Evolutionary conservation across 1,284 basidiomycete species (phyloP), one percentile per base, ranked within the genome.

Genomic region (Chondrostereum purpureum): DNA sequence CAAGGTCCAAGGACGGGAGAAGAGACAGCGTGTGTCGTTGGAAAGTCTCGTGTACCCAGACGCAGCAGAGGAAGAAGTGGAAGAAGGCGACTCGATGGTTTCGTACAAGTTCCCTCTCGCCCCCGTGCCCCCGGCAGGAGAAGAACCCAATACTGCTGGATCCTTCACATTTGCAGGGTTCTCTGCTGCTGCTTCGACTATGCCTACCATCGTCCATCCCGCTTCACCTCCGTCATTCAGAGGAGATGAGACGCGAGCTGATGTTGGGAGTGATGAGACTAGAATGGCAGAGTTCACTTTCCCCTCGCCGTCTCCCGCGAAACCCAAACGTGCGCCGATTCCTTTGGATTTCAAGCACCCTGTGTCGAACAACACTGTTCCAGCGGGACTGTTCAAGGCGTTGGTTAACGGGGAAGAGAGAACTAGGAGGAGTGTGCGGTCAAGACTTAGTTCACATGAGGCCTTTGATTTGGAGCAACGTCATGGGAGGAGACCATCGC

Each of bases 361-460:
- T 20, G 66, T 79, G 2, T 78, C 80, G 12, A 78, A 68, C 18
- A 87, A 85, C 55, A 89, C 84, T 13, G 82, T 89, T 12, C 88
- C 87, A 17, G 88, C 88, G 34, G 86, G 85, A 3, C 58, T 89
- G 47, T 90, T 90, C 75, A 89, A 89, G 64, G 83, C 85, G 10
- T 68, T 88, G 43, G 78, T 75, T 19, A 76, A 70, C 52, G 69
- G 65, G 4, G 73, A 88, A 43, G 83, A 85, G 49, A 71, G 80
- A 37, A 80, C 81, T 2, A 74, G 84, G 43, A 69, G 77, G 35
- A 68, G 70, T 40, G 83, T 86, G 20, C 81, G 85, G 31, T 87
- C 85, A n/a, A 70, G 85, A 33, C 70, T 87, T 47, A 70, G 76
- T 58, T 88, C 86, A 12, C 73, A 77, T 16, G 73, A 76, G 45